Evolutionary conservation across 306 rosid species (phyloP).

Genomic region (Alnus rubra): DNA sequence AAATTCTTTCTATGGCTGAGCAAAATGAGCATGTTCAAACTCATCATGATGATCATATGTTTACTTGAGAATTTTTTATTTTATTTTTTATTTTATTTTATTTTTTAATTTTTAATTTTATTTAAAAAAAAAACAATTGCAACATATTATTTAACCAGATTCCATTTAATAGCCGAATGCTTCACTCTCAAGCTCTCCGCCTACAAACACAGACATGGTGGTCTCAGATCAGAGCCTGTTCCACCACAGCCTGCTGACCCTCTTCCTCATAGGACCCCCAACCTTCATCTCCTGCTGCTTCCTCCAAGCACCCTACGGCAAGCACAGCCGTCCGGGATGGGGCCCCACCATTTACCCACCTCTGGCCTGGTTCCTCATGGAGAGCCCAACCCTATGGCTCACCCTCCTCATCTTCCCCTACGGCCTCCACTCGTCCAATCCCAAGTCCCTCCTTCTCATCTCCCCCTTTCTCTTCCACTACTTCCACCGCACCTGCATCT

Average conservation of each 20-base stretch:
- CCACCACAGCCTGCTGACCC: conserved; percentile 32
- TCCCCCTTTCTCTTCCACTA: conserved; percentile 65
- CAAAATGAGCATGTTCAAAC: conserved; percentile 18
- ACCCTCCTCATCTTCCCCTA: conserved; percentile 66
- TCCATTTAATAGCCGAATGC: neutral
- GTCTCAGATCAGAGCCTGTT: conserved; percentile 42
- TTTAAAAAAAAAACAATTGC: no score
- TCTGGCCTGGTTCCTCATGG: conserved; percentile 87
- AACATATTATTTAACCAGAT: neutral
- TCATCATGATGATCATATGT: no score
- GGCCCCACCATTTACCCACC: conserved; percentile 73
- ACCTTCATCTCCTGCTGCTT: conserved; percentile 58
- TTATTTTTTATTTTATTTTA: no score
- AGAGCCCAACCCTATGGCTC: conserved; percentile 77
- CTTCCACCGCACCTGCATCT: conserved; percentile 61
- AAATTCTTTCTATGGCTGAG: conserved; percentile 59
- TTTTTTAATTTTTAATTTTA: no score
- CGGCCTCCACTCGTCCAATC: conserved; percentile 52
- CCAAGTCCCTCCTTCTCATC: conserved; percentile 58
- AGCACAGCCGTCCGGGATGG: conserved; percentile 74
- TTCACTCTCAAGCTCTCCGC: neutral
- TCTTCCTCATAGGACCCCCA: conserved; percentile 61
- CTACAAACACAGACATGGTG: conserved; percentile 16
- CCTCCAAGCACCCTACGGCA: conserved; percentile 87
- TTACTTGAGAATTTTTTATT: no score